Evolutionary conservation across 2,329 filamentous ascomycete species (phyloP).

Genomic region (Hymenoscyphus scutula): DNA sequence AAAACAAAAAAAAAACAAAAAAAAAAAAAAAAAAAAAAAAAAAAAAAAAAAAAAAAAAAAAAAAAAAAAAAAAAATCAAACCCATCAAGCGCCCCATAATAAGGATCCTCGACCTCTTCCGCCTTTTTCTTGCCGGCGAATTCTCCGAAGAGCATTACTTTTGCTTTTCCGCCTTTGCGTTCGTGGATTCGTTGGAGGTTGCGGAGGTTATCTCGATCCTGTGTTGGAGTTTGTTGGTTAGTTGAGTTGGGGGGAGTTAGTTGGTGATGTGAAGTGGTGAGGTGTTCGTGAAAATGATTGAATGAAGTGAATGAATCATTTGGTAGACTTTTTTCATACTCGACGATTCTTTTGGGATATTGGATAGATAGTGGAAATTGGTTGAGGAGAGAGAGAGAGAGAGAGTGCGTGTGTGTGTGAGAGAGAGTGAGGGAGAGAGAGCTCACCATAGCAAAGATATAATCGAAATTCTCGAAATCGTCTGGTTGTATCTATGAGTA

Average conservation of each 20-base stretch:
- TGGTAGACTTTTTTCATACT: not conserved
- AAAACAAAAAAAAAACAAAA: no score
- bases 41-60: no score
- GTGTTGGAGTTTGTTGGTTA: no score
- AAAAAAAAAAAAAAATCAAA: no score
- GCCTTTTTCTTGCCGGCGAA: slow-evolving; percentile 63
- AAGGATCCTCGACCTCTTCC: slow-evolving; percentile 83
- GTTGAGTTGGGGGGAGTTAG: no score
- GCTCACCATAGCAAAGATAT: slow-evolving; percentile 79
- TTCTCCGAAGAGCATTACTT: slow-evolving; percentile 82
- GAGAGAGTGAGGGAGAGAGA: no score
- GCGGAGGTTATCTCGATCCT: slow-evolving; percentile 72
- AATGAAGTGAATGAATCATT: not conserved
- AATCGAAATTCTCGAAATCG: slow-evolving; percentile 86
- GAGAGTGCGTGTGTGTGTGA: no score
- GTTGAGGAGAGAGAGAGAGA: no score
- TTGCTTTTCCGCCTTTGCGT: slow-evolving; percentile 55
- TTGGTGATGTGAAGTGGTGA: no score
- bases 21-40: no score
- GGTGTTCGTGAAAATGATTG: no score
- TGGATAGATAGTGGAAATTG: not conserved
- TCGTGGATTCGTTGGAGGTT: slow-evolving; percentile 62
- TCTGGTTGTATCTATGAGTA: slow-evolving; percentile 50
- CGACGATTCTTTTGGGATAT: not conserved
- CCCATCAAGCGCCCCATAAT: slow-evolving; percentile 81